Evolutionary conservation across 1,284 basidiomycete genomes (phyloP), one percentile per base, ranked within the genome.

Genomic region (Ustilago loliicola): DNA sequence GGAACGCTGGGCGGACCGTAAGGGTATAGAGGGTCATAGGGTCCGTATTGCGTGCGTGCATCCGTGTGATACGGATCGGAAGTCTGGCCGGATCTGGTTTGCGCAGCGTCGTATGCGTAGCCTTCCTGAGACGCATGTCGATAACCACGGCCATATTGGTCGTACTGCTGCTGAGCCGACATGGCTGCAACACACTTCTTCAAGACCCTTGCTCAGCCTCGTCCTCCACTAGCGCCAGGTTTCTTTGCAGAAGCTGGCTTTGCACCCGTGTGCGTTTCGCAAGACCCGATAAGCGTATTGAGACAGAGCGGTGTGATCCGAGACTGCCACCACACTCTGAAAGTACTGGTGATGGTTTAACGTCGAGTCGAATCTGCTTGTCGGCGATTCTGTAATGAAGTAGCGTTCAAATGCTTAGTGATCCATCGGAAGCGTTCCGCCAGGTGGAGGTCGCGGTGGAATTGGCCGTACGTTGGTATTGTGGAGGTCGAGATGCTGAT

Each of bases 11-110:
- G 19, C 1, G 55, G 55, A 11, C 60, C 55, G 38, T 69, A 66
- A 21, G 66, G 62, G n/a, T 54, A 67, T 32, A 61, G 68, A 53
- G 73, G 73, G n/a, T 76, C 73, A 23, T 76, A 76, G 8, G 73
- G 53, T 0, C 65, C 64, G 30, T 76, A 72, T 21, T 67, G 61
- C 0, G 68, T 61, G 34, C 61, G 65, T 36, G 65, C 53, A 13
- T 54, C 60, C 8, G 55, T 17, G 34, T 57, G 42, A 30, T 71
- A 68, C 1, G 61, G 65, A 40, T 72, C 61, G 25, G 68, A 51
- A 13, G 58, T 11, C 27, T 59, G 68, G 17, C 2, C 34, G 15
- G 29, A 32, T 45, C 38, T 27, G 4, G 19, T 25, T 30, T 52
- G 40, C 30, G 48, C 38, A 27, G 48, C n/a, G 3, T 36, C 42